Conservation (phyloP, 148 eudicot genomes). For the Cornus kousa region DNA sequence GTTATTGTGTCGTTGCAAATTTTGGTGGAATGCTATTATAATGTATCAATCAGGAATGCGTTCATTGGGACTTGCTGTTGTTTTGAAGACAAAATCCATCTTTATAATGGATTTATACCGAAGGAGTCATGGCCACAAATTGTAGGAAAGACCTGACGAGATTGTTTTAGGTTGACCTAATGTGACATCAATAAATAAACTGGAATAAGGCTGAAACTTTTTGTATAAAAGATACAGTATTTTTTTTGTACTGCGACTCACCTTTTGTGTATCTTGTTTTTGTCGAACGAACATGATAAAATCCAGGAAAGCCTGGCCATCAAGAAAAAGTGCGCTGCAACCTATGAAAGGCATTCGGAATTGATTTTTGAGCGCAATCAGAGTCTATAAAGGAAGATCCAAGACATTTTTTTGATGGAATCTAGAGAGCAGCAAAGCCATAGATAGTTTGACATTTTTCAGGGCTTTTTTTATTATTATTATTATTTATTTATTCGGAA, state of each 20-base stretch:
- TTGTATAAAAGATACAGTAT: too few relatives aligned
- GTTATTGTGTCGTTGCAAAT: not conserved
- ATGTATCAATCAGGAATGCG: not conserved
- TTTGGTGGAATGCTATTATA: not conserved
- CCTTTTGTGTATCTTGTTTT: constrained; percentile 2
- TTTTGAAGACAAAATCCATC: not conserved
- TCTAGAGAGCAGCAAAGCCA: constrained; percentile 44
- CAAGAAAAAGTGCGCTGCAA: constrained; percentile 75
- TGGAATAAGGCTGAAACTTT: not conserved
- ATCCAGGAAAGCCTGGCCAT: constrained; percentile 78
- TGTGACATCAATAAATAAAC: not conserved
- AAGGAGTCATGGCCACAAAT: not conserved
- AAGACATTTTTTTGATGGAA: constrained; percentile 60
- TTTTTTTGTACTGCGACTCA: not conserved
- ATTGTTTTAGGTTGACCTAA: too few relatives aligned
- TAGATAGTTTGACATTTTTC: constrained; percentile 35
- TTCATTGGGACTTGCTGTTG: not conserved
- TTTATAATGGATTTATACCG: too few relatives aligned
- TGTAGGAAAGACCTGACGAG: not conserved
- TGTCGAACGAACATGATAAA: constrained; percentile 84
- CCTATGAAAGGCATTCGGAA: constrained; percentile 85
- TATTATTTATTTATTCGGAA: not conserved
- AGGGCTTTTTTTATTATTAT: not conserved
- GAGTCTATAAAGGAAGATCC: constrained; percentile 66
- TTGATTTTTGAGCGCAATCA: constrained; percentile 84